Evolutionary conservation across 495 filamentous ascomycete species (phyloP).

Genomic region (Tuber microsphaerosporum): DNA sequence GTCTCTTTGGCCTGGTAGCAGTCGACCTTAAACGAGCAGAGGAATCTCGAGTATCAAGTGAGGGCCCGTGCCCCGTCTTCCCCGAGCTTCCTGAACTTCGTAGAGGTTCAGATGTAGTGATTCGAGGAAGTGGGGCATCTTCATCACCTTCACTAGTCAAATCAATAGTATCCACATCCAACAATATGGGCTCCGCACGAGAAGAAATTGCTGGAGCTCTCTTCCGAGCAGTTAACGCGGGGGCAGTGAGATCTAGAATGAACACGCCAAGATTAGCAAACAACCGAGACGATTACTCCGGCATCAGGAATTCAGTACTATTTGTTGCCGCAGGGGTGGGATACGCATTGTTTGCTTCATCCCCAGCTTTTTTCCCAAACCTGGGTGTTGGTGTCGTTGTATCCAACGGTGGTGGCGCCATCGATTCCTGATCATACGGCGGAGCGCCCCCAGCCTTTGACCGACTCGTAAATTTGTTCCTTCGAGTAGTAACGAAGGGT

Average conservation of each 20-base stretch:
- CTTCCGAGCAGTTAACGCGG: not conserved
- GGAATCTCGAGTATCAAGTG: not conserved
- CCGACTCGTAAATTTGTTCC: constrained; percentile 11
- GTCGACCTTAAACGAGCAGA: constrained; percentile 1
- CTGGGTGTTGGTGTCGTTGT: constrained; percentile 8
- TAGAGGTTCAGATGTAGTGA: not conserved
- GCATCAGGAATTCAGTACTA: constrained; percentile 1
- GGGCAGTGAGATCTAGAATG: not conserved
- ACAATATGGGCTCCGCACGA: constrained; percentile 13
- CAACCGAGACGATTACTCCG: not conserved
- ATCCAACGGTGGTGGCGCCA: not conserved
- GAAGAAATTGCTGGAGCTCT: constrained; percentile 2
- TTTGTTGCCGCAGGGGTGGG: constrained; percentile 15
- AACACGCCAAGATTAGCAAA: not conserved
- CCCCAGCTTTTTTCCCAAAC: constrained; percentile 1
- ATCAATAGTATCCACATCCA: constrained; percentile 37
- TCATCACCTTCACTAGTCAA: constrained; percentile 31
- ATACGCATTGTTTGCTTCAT: constrained; percentile 7
- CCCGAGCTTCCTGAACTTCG: not conserved
- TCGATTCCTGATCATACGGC: not conserved
- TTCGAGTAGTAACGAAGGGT: constrained; percentile 21
- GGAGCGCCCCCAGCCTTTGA: not conserved
- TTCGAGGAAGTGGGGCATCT: not conserved
- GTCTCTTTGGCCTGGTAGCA: not conserved
- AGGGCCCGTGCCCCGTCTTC: constrained; percentile 2